A percentile compares a stretch with the other conserved stretches of the same genome.
phyloP scores from a whole-genome alignment of 345 rosid genomes.

The Leavenworthia alabamica region DNA sequence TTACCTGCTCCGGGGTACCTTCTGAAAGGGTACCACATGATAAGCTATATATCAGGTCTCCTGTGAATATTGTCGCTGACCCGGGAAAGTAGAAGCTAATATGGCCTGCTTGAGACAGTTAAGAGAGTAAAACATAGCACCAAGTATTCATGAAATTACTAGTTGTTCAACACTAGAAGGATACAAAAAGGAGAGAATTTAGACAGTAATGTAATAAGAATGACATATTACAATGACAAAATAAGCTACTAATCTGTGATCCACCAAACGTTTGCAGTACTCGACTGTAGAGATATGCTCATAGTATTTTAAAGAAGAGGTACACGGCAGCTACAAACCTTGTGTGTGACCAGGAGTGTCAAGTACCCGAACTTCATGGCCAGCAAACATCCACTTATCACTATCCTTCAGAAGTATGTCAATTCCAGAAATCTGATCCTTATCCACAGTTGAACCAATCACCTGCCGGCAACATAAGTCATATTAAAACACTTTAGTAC shows the following conservation, averaged over 20 bases:
- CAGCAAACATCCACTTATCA: constrained; percentile 99
- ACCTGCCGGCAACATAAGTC: constrained; percentile 48
- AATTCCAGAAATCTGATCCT: constrained; percentile 81
- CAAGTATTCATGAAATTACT: neutral
- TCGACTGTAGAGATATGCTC: neutral
- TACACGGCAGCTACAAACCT: constrained; percentile 44
- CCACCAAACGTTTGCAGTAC: neutral
- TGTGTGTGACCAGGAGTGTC: constrained; percentile 96
- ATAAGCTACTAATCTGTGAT: neutral
- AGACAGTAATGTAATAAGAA: neutral
- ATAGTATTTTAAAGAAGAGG: neutral
- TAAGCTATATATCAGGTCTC: constrained; percentile 91
- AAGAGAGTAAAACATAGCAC: neutral
- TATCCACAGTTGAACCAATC: constrained; percentile 77
- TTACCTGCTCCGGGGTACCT: constrained; percentile 88
- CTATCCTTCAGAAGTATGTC: constrained; percentile 78
- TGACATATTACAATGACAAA: neutral
- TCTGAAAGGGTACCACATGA: constrained; percentile 94
- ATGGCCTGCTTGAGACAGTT: constrained; percentile 55
- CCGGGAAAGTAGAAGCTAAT: constrained; percentile 92
- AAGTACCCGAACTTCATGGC: constrained; percentile 78
- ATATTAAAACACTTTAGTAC: neutral
- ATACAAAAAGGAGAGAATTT: neutral
- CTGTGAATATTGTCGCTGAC: constrained; percentile 79
- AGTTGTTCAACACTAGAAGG: too few species aligned